Evolutionary conservation across 192 early-diverging fungal species (phyloP).

Genomic region (Spizellomyces sp.): DNA sequence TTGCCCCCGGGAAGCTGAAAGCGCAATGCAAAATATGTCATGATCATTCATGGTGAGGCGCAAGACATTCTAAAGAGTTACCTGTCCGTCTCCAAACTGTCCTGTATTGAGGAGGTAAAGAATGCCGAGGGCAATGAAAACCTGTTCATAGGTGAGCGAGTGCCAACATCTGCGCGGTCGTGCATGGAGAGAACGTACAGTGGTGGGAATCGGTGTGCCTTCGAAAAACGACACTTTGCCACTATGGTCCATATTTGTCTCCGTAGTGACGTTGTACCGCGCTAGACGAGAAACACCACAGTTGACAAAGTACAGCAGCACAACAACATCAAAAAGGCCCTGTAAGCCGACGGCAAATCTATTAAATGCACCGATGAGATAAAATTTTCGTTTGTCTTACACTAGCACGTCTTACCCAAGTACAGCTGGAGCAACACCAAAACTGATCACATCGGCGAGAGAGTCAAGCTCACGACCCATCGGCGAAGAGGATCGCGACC

Average conservation of each 20-base stretch:
- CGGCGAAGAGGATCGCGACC: slow-evolving; percentile 70
- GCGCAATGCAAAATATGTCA: slow-evolving; percentile 39
- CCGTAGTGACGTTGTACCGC: slow-evolving; percentile 86
- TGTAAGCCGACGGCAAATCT: slow-evolving; percentile 83
- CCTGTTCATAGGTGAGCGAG: not conserved
- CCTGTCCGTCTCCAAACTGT: slow-evolving; percentile 33
- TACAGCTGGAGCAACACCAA: slow-evolving; percentile 83
- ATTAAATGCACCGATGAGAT: not conserved
- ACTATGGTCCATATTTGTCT: slow-evolving; percentile 68
- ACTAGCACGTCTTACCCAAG: slow-evolving; percentile 49
- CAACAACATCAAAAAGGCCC: slow-evolving; percentile 72
- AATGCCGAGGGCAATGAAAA: slow-evolving; percentile 58
- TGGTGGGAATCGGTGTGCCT: slow-evolving; percentile 87
- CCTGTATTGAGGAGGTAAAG: slow-evolving; percentile 61
- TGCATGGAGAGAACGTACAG: not conserved
- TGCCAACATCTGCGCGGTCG: not conserved
- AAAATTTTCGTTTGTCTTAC: not conserved
- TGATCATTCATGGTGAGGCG: slow-evolving; percentile 26
- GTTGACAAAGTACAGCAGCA: slow-evolving; percentile 83
- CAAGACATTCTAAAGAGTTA: slow-evolving; percentile 41
- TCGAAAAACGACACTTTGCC: slow-evolving; percentile 87
- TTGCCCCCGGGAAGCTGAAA: slow-evolving; percentile 55
- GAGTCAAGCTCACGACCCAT: slow-evolving; percentile 91
- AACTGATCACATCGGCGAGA: slow-evolving; percentile 81
- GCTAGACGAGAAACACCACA: slow-evolving; percentile 71